phyloP scores from a whole-genome alignment of 2,329 filamentous ascomycete species.

The Paraconiothyrium sp. region DNA sequence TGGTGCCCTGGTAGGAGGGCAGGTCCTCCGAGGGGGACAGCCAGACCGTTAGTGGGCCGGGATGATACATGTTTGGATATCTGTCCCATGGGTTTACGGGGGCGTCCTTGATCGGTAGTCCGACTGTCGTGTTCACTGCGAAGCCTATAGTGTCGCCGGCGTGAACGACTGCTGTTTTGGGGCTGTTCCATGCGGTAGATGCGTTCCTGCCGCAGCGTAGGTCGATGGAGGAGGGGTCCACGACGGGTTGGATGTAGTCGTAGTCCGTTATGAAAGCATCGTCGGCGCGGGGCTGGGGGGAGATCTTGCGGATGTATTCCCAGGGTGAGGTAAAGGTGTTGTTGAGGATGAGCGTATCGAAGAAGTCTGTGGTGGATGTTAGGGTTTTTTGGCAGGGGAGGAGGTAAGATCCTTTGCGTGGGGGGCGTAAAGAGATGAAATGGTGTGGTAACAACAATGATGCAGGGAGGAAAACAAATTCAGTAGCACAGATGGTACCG shows the following conservation, averaged over 20 bases:
- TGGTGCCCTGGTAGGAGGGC: conserved; percentile 17
- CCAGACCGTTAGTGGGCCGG: conserved; percentile 23
- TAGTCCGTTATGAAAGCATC: conserved; percentile 14
- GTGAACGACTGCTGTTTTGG: conserved; percentile 23
- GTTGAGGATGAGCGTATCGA: conserved; percentile 27
- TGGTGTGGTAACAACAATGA: too few species aligned
- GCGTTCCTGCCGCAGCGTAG: conserved; percentile 25
- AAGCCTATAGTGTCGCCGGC: conserved; percentile 28
- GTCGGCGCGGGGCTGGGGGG: neutral
- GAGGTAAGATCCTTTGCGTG: too few species aligned
- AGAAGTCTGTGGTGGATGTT: conserved; percentile 19
- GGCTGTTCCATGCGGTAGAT: conserved; percentile 18
- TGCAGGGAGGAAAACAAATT: too few species aligned
- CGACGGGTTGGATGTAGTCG: conserved; percentile 20
- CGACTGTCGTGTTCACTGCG: conserved; percentile 22
- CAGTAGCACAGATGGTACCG: too few species aligned
- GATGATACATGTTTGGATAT: conserved; percentile 24
- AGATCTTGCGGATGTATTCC: conserved; percentile 28
- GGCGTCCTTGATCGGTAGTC: conserved; percentile 14
- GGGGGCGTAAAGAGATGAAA: neutral
- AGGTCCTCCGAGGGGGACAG: conserved; percentile 14
- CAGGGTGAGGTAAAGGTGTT: conserved; percentile 24
- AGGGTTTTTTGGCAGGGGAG: too few species aligned
- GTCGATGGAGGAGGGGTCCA: conserved; percentile 19
- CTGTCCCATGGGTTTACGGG: conserved; percentile 23